Percentiles rank a stretch among this genome's conserved stretches.
Conservation (phyloP, 2,329 filamentous ascomycete species). For the Juglanconis oblonga region DNA sequence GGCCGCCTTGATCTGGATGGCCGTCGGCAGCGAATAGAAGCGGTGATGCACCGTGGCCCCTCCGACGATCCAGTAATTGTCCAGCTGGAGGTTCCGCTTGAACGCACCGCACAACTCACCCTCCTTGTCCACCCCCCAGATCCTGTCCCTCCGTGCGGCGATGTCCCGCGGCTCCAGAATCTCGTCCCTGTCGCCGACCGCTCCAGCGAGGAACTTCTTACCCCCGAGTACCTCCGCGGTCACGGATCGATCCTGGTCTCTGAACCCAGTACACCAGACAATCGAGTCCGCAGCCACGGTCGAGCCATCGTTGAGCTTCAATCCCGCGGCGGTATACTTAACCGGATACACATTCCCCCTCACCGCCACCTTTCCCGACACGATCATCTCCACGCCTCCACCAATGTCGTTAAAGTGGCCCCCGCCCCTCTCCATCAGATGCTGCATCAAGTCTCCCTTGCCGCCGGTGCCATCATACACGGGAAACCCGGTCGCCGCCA, state of each 20-base stretch:
- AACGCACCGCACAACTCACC: conserved; percentile 40
- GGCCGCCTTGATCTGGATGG: conserved; percentile 33
- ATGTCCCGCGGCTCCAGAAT: conserved; percentile 28
- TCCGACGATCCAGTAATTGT: conserved; percentile 35
- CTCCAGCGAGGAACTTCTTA: conserved; percentile 23
- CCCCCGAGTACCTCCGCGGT: conserved; percentile 26
- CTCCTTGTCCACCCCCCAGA: conserved; percentile 40
- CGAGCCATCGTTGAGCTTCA: conserved; percentile 33
- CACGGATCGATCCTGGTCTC: conserved; percentile 27
- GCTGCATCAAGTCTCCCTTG: conserved; percentile 24
- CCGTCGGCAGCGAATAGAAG: conserved; percentile 30
- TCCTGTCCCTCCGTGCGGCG: conserved; percentile 31
- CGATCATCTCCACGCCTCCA: conserved; percentile 28
- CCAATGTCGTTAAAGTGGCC: conserved; percentile 40
- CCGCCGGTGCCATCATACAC: conserved; percentile 30
- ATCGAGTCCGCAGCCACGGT: conserved; percentile 33
- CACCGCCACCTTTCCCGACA: conserved; percentile 29
- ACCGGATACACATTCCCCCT: conserved; percentile 29
- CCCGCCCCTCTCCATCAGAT: conserved; percentile 35
- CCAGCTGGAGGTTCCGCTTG: conserved; percentile 31
- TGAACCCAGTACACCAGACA: conserved; percentile 40
- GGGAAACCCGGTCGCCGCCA: conserved; percentile 34
- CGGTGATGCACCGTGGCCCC: conserved; percentile 32
- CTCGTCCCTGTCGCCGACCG: neutral
- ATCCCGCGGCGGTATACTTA: conserved; percentile 28